Conservation (phyloP, 2,329 filamentous ascomycete species). For the Aquanectria penicillioides region DNA sequence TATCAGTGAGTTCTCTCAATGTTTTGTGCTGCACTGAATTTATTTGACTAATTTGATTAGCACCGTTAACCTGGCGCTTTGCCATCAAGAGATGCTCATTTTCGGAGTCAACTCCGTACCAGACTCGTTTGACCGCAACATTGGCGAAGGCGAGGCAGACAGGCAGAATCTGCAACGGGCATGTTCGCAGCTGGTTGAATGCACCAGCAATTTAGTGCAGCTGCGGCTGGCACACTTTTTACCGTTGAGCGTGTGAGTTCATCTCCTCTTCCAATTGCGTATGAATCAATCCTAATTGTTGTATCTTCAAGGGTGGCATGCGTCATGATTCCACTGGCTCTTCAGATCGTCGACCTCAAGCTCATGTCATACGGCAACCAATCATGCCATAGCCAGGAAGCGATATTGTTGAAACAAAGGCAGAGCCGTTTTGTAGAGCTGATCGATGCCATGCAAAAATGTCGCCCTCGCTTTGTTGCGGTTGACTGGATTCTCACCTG, state of each 20-base stretch:
- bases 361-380: neutral
- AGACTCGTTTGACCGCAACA: neutral
- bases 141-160: neutral
- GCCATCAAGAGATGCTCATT: conserved; percentile 18
- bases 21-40: too few relatives aligned
- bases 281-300: neutral
- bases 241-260: neutral
- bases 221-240: neutral
- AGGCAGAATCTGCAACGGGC: neutral
- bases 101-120: neutral
- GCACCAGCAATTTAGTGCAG: neutral
- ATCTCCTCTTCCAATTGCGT: neutral
- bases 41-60: neutral
- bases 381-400: neutral
- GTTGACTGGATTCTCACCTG: conserved; percentile 15
- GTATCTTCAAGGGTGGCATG: too few relatives aligned
- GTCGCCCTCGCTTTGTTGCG: conserved; percentile 5
- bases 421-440: conserved; percentile 4
- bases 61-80: conserved; percentile 4
- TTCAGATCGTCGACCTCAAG: conserved; percentile 16
- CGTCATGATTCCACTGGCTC: conserved; percentile 6
- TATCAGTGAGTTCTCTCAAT: conserved; percentile 12
- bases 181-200: conserved; percentile 4
- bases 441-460: conserved; percentile 10
- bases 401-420: neutral